A percentile compares a stretch with the other conserved stretches of the same genome.
These are phyloP conservation scores for Codiaeum variegatum DNA, from an alignment of 441 rosid species.

Conservation along the genomic window DNA sequence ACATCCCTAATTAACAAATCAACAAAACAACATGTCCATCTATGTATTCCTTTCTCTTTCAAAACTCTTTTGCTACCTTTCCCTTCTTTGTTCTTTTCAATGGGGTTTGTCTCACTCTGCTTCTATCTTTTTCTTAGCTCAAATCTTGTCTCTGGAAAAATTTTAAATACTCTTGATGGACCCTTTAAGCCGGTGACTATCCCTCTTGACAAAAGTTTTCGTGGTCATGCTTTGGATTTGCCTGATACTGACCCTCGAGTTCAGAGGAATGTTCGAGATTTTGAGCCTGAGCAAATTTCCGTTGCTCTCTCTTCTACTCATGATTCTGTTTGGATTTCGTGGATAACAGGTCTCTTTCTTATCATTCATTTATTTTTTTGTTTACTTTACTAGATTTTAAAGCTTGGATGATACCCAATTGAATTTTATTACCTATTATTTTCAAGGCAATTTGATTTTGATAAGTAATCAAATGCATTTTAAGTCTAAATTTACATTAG, in stretches of 20 bases:
- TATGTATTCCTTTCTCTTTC: neutral
- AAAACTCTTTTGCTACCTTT: neutral
- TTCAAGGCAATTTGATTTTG: no score
- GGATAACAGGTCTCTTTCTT: constrained; percentile 65
- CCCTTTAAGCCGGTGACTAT: constrained; percentile 67
- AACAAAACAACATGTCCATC: neutral
- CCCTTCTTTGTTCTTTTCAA: neutral
- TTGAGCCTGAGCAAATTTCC: constrained; percentile 74
- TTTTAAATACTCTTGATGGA: constrained; percentile 63
- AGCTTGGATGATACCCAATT: neutral
- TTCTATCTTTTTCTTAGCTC: neutral
- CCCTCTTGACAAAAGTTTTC: constrained; percentile 54
- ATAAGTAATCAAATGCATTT: no score
- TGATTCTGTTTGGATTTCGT: constrained; percentile 75
- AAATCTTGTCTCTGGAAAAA: constrained; percentile 22
- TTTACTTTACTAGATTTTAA: neutral
- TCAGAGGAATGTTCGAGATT: constrained; percentile 31
- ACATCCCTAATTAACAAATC: neutral
- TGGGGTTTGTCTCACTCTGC: neutral
- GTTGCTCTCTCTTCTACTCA: constrained; percentile 56
- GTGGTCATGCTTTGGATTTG: constrained; percentile 58
- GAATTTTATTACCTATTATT: neutral
- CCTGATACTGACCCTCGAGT: constrained; percentile 58
- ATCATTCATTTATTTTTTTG: neutral
- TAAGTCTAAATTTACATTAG: no score